Evolutionary conservation across 495 filamentous ascomycete genomes (phyloP), one percentile per base, ranked within the genome.

Genomic region (Cairneyella variabilis): DNA sequence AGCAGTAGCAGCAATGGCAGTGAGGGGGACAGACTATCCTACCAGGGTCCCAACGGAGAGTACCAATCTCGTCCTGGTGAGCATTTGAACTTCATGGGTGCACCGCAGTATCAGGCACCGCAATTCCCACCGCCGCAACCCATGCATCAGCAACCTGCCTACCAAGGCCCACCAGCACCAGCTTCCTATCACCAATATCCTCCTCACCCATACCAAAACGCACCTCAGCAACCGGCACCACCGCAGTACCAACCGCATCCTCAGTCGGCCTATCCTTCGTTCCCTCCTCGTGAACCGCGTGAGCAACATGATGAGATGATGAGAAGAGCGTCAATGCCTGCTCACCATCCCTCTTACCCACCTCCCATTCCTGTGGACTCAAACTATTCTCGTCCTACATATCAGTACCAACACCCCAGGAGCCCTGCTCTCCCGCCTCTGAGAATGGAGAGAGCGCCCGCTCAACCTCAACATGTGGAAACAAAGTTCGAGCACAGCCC

Each of bases 81-180:
- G 7, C 38, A 41, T 14, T 20, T 41, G 17, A 21, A 21, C 3
- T 41, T 17, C n/a, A 6, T 41, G 18, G 38, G n/a, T n/a, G n/a
- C 38, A 45, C 71, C 72, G 32, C 32, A 23, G 7, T 40, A 18
- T 30, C 77, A 78, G 47, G 64, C 71, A 53, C 71, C 73, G 25
- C 69, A 72, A 26, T 74, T 70, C 45, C 71, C 75, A 22, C 73
- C 72, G 11, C 72, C 73, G n/a, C 41, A 45, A 26, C 54, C 38
- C 1, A 45, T 36, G 7, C 39, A 18, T 2, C 9, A 16, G 5
- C 20, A 14, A 11, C 55, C 27, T 16, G 12, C 41, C 1, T 53
- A 56, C 34, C 53, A 51, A n/a, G n/a, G n/a, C n/a, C n/a, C n/a
- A 43, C 38, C 26, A 22, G 32, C 51, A 28, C 38, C 34, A 18